Base-by-base conservation (phyloP, 208 protist genomes). In the Crithidia fasciculata region DNA sequence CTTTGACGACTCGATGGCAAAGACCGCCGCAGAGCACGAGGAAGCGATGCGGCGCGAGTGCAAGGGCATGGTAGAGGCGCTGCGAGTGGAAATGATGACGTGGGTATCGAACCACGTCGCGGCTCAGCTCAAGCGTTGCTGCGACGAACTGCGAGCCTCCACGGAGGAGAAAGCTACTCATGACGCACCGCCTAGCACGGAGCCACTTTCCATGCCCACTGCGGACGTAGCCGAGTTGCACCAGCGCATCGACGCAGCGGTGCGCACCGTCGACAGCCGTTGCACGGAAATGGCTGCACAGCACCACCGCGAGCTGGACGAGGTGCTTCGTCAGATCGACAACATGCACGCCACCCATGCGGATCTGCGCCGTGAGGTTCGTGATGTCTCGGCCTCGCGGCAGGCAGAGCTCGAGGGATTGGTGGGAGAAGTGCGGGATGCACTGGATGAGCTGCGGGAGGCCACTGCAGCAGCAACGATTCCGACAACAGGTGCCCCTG, bases 281-380 rank as follows among this genome's bases (percentile, higher is more conserved):
- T 16, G 57, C 19, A 4, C 19, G 4, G 40, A 19, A 5, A 15
- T 45, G 28, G 5, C n/a, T 37, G 50, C 64, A 4, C 44, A 19
- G 2, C 64, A 69, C 12, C 49, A 18, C 3, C 49, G 28, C 8
- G 50, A 57, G 50, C 2, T 40, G 37, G 40, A 47, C 52, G 52
- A 69, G 36, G 40, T 49, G n/a, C 4, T 45, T 15, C 28, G n/a
- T 9, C 52, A 39, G 7, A 28, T 69, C 3, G 64, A 69, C 19
- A 49, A 37, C 12, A 8, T 41, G 15, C 64, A 49, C n/a, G 39
- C 59, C n/a, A 5, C 64, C 8, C 19, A 41, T 8, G 64, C 50
- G 50, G 64, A 69, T 49, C 52, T 69, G 16, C 64, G 64, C n/a
- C 64, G 64, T n/a, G 64, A 69, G 39, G 40, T 69, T 4, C 40